Base-by-base conservation (phyloP, 805 yeast species). In the Metschnikowia matae region DNA sequence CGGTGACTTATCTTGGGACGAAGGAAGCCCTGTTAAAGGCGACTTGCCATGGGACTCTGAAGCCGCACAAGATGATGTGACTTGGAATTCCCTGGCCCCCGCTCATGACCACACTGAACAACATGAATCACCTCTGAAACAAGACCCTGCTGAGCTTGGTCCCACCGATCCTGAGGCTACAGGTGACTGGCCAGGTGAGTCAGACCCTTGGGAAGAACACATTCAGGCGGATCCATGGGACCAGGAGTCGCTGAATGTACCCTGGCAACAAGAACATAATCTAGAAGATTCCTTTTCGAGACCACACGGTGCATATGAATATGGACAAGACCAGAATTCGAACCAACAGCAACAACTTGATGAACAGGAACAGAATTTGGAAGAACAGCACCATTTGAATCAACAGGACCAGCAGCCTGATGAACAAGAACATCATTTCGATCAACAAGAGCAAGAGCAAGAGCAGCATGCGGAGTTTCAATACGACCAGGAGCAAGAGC, bases 1-100 rank as follows among this genome's bases (percentile, higher is more conserved):
- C 31, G 57, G 54, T n/a, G 56, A 54, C 10, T 43, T 54, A 26
- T 51, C 56, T 5, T 56, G 58, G 59, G 56, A 56, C 34, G 58
- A 52, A 39, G 58, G 55, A 3, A 18, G 33, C 32, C 50, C 54
- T n/a, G 23, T 14, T 15, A 34, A 13, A 8, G n/a, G 38, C n/a
- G 44, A 48, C 37, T 11, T 48, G 37, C 40, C 26, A 4, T 47
- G 38, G 53, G 41, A 37, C 5, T 6, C 37, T 26, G 44, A 33
- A 37, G 38, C 33, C n/a, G 18, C 23, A n/a, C 31, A 39, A 11
- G 32, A 23, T 23, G 41, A 21, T 39, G 14, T n/a, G 31, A 31
- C 41, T 6, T 39, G 41, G 41, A 14, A 23, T 18, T 14, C 5
- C 3, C 32, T 6, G 14, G 26, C 31, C 14, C 17, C 14, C 8